A percentile compares a stretch with the other conserved stretches of the same genome.
These are phyloP conservation scores for Nemania diffusa DNA, from an alignment of 2,329 filamentous ascomycete species.

Conservation along the genomic window DNA sequence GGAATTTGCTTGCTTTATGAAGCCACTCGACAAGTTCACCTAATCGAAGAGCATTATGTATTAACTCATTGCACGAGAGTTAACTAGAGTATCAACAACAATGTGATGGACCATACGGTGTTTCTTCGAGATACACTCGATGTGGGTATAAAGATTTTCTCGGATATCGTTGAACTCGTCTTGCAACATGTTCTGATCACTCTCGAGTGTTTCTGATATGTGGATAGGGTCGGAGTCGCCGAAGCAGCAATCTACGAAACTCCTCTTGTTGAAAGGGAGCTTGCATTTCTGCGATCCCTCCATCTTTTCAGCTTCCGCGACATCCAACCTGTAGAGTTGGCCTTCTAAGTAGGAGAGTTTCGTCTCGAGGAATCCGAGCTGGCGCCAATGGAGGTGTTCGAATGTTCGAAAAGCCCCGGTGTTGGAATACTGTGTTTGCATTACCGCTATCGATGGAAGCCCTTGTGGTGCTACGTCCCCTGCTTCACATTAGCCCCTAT, in stretches of 20 bases:
- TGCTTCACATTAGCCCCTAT: background rate
- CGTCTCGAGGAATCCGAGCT: constrained; percentile 28
- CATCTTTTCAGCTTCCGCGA: constrained; percentile 8
- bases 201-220: background rate
- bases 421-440: constrained; percentile 33
- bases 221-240: constrained; percentile 15
- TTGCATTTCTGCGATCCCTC: constrained; percentile 27
- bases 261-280: constrained; percentile 36
- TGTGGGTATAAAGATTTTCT: constrained; percentile 32
- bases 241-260: constrained; percentile 32
- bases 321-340: constrained; percentile 33
- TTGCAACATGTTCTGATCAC: constrained; percentile 1
- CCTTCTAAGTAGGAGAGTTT: constrained; percentile 36
- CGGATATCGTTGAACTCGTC: constrained; percentile 25
- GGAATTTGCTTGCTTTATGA: constrained; percentile 22
- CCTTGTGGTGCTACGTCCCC: constrained; percentile 11
- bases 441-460: constrained; percentile 31
- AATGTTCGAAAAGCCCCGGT: constrained; percentile 35
- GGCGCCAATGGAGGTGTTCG: constrained; percentile 17
- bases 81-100: background rate
- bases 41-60: background rate
- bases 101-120: constrained; percentile 31
- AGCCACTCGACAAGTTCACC: constrained; percentile 17
- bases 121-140: constrained; percentile 19
- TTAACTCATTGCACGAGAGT: background rate